These are phyloP conservation scores for Phytopythium delawarense DNA, from an alignment of 352 stramenopile species.

Conservation along the genomic window DNA sequence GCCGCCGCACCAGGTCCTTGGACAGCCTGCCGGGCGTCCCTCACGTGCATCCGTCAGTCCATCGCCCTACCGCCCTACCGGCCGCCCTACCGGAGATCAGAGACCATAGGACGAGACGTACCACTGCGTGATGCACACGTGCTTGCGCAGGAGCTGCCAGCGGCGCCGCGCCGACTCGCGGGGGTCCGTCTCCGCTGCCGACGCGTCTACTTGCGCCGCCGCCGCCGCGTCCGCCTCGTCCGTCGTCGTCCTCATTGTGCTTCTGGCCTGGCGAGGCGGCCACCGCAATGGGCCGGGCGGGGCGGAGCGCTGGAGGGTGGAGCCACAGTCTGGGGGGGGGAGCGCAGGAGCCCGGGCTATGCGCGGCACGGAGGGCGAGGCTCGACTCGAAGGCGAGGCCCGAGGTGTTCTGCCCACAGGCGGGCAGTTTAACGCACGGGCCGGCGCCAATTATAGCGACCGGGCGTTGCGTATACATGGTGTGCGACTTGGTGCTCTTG, in stretches of 20 bases:
- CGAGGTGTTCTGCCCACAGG: too few relatives aligned
- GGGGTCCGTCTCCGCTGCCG: constrained; percentile 1
- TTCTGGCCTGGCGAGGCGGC: background rate
- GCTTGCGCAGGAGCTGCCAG: constrained; percentile 56
- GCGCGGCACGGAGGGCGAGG: too few relatives aligned
- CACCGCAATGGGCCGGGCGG: background rate
- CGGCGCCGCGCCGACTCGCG: constrained; percentile 32
- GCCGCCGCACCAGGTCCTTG: constrained; percentile 38
- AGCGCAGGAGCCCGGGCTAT: too few relatives aligned
- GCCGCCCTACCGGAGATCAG: background rate
- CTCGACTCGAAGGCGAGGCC: too few relatives aligned
- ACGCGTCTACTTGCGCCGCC: background rate
- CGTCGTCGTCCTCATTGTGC: background rate
- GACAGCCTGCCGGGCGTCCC: constrained; percentile 22
- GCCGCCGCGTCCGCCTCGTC: background rate
- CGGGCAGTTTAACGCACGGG: too few relatives aligned
- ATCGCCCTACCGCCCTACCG: background rate
- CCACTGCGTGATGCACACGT: constrained; percentile 65
- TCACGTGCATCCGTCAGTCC: background rate
- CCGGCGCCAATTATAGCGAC: too few relatives aligned
- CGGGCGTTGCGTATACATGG: too few relatives aligned
- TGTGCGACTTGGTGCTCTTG: too few relatives aligned
- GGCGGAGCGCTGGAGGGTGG: too few relatives aligned
- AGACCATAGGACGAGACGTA: constrained; percentile 10
- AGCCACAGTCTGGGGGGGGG: too few relatives aligned